A percentile compares a stretch with the other conserved stretches of the same genome.
phyloP scores from a whole-genome alignment of 768 basidiomycete species.

The Lactarius quietus region DNA sequence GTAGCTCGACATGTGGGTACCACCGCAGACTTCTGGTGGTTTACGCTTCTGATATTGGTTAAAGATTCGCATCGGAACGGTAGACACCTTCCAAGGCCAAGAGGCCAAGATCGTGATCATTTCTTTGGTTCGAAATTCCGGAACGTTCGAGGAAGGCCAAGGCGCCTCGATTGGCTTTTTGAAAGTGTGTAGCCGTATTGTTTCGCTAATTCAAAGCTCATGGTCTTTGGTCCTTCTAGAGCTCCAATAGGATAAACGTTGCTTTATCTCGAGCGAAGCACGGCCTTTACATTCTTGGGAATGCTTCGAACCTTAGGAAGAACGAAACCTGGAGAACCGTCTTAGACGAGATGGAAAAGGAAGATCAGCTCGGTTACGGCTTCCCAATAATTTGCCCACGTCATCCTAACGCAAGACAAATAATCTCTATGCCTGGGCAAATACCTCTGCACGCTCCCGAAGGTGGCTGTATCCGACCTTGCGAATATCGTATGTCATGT shows the following conservation, averaged over 20 bases:
- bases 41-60: neutral
- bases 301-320: constrained; percentile 50
- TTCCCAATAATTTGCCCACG: constrained; percentile 23
- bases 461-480: constrained; percentile 35
- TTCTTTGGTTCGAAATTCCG: constrained; percentile 69
- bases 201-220: constrained; percentile 31
- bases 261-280: constrained; percentile 72
- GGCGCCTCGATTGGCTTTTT: constrained; percentile 61
- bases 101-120: constrained; percentile 72
- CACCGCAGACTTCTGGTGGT: neutral
- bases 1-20: constrained; percentile 50
- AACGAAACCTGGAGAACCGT: constrained; percentile 57
- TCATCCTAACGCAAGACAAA: constrained; percentile 4
- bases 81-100: constrained; percentile 78
- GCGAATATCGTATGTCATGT: constrained; percentile 31
- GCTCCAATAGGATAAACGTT: constrained; percentile 41
- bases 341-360: constrained; percentile 50
- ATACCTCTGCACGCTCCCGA: constrained; percentile 18
- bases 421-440: constrained; percentile 20
- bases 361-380: constrained; percentile 30
- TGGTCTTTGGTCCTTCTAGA: constrained; percentile 28
- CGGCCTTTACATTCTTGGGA: constrained; percentile 71
- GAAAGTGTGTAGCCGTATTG: constrained; percentile 42
- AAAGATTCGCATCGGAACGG: constrained; percentile 65
- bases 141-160: constrained; percentile 39